A percentile compares a stretch with the other conserved stretches of the same genome.
phyloP scores from a whole-genome alignment of 768 basidiomycete species.

The Hemileccinum impolitum region DNA sequence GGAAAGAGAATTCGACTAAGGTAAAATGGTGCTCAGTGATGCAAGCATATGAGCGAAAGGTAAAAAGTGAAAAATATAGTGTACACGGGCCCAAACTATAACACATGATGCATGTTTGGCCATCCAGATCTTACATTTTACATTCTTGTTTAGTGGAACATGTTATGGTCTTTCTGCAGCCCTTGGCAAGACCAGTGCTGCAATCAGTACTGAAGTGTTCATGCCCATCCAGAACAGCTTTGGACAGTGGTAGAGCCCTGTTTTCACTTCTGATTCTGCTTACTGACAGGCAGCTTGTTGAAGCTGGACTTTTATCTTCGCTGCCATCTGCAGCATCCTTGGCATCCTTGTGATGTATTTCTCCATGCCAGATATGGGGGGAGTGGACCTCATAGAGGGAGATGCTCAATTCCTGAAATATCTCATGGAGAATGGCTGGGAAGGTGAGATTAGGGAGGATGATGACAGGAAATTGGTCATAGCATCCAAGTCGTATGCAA shows the following conservation, averaged over 20 bases:
- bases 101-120: background rate
- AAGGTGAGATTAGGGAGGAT: constrained; percentile 58
- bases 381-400: constrained; percentile 62
- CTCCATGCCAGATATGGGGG: constrained; percentile 65
- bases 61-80: too few species aligned
- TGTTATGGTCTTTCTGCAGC: constrained; percentile 69
- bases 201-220: constrained; percentile 66
- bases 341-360: constrained; percentile 70
- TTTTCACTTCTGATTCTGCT: background rate
- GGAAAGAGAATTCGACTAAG: too few species aligned
- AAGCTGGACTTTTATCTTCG: constrained; percentile 67
- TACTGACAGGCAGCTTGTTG: background rate
- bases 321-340: constrained; percentile 58
- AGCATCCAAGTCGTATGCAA: constrained; percentile 7
- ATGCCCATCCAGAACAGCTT: constrained; percentile 63
- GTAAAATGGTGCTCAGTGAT: too few species aligned
- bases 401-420: constrained; percentile 61
- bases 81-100: too few species aligned
- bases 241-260: constrained; percentile 48
- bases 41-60: too few species aligned
- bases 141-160: constrained; percentile 44
- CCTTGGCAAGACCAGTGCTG: constrained; percentile 67
- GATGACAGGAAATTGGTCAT: constrained; percentile 31
- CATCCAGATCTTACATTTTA: background rate
- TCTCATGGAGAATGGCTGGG: constrained; percentile 60